Conservation (phyloP, 106 monocot species). For the Gastrodia elata region DNA sequence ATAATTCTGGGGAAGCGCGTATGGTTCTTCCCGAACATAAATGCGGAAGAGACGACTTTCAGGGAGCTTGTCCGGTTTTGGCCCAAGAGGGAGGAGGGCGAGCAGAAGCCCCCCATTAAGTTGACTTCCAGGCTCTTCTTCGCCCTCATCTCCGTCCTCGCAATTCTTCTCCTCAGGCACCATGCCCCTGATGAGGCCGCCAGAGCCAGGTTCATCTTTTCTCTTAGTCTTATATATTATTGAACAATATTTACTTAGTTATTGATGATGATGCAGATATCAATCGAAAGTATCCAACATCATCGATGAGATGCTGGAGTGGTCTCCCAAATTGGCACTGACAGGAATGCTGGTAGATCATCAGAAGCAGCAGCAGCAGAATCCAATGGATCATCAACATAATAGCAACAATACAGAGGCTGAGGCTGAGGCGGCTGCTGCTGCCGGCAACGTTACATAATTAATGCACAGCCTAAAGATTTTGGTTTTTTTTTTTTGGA, state of each 20-base stretch:
- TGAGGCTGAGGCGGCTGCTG: no score
- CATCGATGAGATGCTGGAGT: slow-evolving; percentile 92
- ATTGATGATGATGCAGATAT: slow-evolving; percentile 41
- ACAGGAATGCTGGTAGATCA: slow-evolving; percentile 80
- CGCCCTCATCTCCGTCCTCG: slow-evolving; percentile 41
- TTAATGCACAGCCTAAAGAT: no score
- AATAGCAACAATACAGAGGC: no score
- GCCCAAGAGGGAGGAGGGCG: slow-evolving; percentile 90
- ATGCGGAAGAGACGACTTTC: slow-evolving; percentile 97
- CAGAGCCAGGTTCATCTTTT: slow-evolving; percentile 59
- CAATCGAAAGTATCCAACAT: slow-evolving; percentile 94
- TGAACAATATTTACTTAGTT: background rate
- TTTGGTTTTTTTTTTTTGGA: no score
- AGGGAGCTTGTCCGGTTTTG: slow-evolving; percentile 85
- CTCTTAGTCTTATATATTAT: background rate
- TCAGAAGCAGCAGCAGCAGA: no score
- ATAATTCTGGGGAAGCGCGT: slow-evolving; percentile 80
- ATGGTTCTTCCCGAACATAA: slow-evolving; percentile 97
- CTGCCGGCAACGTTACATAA: no score
- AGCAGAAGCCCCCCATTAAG: slow-evolving; percentile 66
- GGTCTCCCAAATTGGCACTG: slow-evolving; percentile 81
- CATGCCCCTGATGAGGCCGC: slow-evolving; percentile 98
- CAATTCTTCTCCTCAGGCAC: slow-evolving; percentile 74
- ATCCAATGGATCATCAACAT: no score
- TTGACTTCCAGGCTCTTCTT: slow-evolving; percentile 91